Evolutionary conservation across 2,329 filamentous ascomycete species (phyloP).

Genomic region (Colletotrichum agaves): DNA sequence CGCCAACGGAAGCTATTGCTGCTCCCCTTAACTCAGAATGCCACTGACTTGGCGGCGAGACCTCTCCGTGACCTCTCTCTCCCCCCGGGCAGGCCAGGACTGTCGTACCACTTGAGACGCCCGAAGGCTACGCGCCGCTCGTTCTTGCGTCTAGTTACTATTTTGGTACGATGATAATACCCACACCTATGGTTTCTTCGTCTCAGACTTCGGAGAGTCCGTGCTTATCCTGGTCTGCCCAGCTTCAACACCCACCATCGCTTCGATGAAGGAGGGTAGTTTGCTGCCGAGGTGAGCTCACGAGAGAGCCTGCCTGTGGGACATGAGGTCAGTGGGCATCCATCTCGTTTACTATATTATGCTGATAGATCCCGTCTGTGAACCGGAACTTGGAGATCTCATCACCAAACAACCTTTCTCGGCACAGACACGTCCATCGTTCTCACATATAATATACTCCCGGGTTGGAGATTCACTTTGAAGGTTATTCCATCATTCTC

Average conservation of each 20-base stretch:
- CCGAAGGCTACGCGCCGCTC: constrained; percentile 12
- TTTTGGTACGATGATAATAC: constrained; percentile 25
- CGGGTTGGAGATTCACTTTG: constrained; percentile 6
- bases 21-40: constrained; percentile 18
- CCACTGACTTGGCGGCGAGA: not conserved
- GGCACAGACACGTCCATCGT: constrained; percentile 22
- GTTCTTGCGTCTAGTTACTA: not conserved
- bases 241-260: constrained; percentile 2
- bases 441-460: constrained; percentile 27
- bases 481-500: too few relatives aligned
- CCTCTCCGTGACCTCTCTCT: not conserved
- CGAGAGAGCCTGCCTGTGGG: constrained; percentile 3
- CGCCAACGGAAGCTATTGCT: constrained; percentile 16
- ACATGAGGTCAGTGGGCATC: constrained; percentile 7
- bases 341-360: constrained; percentile 26
- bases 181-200: constrained; percentile 23
- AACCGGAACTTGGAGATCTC: not conserved
- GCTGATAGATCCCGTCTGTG: constrained; percentile 17
- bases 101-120: constrained; percentile 31
- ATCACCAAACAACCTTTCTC: constrained; percentile 14
- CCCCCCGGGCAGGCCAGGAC: not conserved
- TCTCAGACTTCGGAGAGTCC: constrained; percentile 19
- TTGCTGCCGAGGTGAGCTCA: constrained; percentile 32
- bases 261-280: not conserved
- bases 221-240: constrained; percentile 2